Evolutionary conservation across 495 filamentous ascomycete genomes (phyloP).

Genomic region (Neurospora sp.): DNA sequence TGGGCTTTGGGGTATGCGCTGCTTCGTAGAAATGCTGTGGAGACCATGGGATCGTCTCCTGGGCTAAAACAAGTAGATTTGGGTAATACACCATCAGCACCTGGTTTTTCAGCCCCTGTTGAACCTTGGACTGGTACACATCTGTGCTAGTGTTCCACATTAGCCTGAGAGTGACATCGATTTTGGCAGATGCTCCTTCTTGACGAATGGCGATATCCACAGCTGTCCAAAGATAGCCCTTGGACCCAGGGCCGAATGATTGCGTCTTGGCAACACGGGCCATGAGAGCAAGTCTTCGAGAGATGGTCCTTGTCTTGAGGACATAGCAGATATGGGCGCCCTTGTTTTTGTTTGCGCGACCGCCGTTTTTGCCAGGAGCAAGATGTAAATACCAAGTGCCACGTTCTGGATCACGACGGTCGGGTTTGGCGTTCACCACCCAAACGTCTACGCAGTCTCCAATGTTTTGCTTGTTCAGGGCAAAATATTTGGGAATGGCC

Average conservation of each 20-base stretch:
- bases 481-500: not conserved
- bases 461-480: constrained; percentile 1
- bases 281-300: constrained; percentile 3
- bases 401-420: not conserved
- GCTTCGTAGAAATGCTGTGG: constrained; percentile 38
- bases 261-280: constrained; percentile 2
- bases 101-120: constrained; percentile 10
- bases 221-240: constrained; percentile 17
- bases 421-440: not conserved
- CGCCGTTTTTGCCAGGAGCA: constrained; percentile 2
- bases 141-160: constrained; percentile 15
- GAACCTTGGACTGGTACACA: constrained; percentile 3
- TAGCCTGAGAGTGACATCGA: constrained; percentile 11
- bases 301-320: constrained; percentile 1
- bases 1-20: constrained; percentile 25
- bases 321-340: not conserved
- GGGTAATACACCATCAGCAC: constrained; percentile 22
- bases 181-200: constrained; percentile 7
- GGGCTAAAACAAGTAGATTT: not conserved
- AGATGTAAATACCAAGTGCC: constrained; percentile 7
- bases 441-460: not conserved
- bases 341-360: not conserved
- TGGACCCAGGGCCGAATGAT: constrained; percentile 2
- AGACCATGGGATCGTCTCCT: constrained; percentile 10
- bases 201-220: constrained; percentile 6